phyloP scores from a whole-genome alignment of 495 filamentous ascomycete genomes.

The Penicillium longicatenatum region DNA sequence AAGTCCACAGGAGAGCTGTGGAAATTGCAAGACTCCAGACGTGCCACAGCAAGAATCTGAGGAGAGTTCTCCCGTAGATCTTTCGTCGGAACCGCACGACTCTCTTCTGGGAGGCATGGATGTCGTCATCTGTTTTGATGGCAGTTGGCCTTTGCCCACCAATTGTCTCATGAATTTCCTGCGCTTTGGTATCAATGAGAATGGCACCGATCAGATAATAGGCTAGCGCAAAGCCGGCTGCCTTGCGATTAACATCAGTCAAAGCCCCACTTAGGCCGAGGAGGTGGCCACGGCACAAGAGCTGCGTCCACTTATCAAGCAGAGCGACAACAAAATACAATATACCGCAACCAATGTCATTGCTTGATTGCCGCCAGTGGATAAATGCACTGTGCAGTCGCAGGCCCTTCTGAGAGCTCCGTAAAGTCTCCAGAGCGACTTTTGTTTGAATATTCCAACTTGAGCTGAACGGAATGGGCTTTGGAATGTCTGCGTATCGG shows the following conservation, averaged over 20 bases:
- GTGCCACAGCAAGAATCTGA: constrained; percentile 55
- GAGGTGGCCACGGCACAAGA: constrained; percentile 49
- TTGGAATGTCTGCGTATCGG: constrained; percentile 48
- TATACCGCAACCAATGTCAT: constrained; percentile 58
- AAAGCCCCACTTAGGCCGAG: constrained; percentile 43
- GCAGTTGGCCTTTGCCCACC: constrained; percentile 39
- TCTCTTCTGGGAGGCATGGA: constrained; percentile 45
- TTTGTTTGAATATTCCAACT: constrained; percentile 62
- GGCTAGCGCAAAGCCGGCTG: constrained; percentile 57
- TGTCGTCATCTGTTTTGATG: constrained; percentile 38
- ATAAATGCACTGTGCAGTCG: constrained; percentile 63
- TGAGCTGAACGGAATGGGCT: constrained; percentile 60
- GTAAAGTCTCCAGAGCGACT: constrained; percentile 56
- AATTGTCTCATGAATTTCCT: constrained; percentile 52
- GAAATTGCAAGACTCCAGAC: constrained; percentile 57
- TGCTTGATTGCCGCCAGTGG: constrained; percentile 59
- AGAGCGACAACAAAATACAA: constrained; percentile 62
- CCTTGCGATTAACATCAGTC: constrained; percentile 47
- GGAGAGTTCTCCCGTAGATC: constrained; percentile 57
- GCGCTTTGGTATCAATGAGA: constrained; percentile 58
- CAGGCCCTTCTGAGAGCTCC: constrained; percentile 58
- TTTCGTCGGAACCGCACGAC: constrained; percentile 51
- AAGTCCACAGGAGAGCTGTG: constrained; percentile 55
- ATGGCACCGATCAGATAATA: constrained; percentile 64
- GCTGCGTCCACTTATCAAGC: constrained; percentile 59